Conservation (phyloP, 306 rosid genomes). For the Lathyrus sativus region DNA sequence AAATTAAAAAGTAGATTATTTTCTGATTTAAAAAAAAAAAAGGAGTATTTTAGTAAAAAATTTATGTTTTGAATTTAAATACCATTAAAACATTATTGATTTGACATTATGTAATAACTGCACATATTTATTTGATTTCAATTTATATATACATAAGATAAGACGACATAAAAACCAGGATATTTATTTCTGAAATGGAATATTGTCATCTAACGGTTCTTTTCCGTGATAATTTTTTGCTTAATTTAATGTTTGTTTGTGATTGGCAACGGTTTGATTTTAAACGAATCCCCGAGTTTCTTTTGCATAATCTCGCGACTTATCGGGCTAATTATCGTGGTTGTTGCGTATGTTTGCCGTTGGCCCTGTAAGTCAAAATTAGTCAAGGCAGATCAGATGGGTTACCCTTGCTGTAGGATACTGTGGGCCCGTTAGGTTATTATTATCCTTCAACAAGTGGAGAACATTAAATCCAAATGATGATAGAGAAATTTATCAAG, state of each 20-base stretch:
- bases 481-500: background rate
- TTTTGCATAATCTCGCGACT: no score
- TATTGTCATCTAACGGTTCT: slow-evolving; percentile 30
- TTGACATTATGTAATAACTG: no score
- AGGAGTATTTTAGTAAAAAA: no score
- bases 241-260: background rate
- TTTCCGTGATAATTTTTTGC: background rate
- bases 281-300: slow-evolving; percentile 1
- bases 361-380: slow-evolving; percentile 21
- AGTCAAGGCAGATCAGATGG: background rate
- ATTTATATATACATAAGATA: no score
- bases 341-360: slow-evolving; percentile 36
- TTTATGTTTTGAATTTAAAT: no score
- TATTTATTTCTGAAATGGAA: no score
- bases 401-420: background rate
- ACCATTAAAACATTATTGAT: no score
- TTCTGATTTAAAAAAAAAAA: no score
- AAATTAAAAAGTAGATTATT: no score
- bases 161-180: no score
- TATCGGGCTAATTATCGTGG: background rate
- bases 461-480: background rate
- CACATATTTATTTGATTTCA: no score
- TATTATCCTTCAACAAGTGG: background rate
- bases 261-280: slow-evolving; percentile 31
- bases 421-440: background rate